Evolutionary conservation across 768 basidiomycete species (phyloP).

Genomic region (Termitomyces sp.): DNA sequence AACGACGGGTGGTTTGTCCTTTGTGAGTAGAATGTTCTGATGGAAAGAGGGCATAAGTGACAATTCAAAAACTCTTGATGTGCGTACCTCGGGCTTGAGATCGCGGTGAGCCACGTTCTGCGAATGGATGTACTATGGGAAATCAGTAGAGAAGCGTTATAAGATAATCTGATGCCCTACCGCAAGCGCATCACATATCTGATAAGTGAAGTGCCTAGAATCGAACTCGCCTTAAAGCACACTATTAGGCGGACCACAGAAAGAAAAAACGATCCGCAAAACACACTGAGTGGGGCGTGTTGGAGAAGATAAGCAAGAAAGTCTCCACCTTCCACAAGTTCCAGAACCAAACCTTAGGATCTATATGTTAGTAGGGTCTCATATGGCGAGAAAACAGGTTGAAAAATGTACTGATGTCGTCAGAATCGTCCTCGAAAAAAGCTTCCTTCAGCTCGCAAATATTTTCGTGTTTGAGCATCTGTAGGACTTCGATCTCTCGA

Average conservation of each 20-base stretch:
- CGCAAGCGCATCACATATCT: constrained; percentile 78
- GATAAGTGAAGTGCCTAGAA: constrained; percentile 65
- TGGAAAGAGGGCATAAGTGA: background rate
- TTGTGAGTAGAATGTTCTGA: constrained; percentile 79
- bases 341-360: constrained; percentile 65
- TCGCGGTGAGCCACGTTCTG: constrained; percentile 88
- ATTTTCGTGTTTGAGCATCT: constrained; percentile 69
- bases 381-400: background rate
- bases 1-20: constrained; percentile 55
- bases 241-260: constrained; percentile 2
- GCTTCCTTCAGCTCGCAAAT: constrained; percentile 77
- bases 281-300: constrained; percentile 53
- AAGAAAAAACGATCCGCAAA: background rate
- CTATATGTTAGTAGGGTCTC: background rate
- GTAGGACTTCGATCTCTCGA: constrained; percentile 70
- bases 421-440: constrained; percentile 53
- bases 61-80: constrained; percentile 5
- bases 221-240: constrained; percentile 40
- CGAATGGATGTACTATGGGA: constrained; percentile 54
- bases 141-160: background rate
- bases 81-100: constrained; percentile 74
- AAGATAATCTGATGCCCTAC: constrained; percentile 30
- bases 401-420: constrained; percentile 43
- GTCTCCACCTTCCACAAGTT: constrained; percentile 84
- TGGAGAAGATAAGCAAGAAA: constrained; percentile 71